Conservation (phyloP, 139 green algal species). For the Gonium pectorale region DNA sequence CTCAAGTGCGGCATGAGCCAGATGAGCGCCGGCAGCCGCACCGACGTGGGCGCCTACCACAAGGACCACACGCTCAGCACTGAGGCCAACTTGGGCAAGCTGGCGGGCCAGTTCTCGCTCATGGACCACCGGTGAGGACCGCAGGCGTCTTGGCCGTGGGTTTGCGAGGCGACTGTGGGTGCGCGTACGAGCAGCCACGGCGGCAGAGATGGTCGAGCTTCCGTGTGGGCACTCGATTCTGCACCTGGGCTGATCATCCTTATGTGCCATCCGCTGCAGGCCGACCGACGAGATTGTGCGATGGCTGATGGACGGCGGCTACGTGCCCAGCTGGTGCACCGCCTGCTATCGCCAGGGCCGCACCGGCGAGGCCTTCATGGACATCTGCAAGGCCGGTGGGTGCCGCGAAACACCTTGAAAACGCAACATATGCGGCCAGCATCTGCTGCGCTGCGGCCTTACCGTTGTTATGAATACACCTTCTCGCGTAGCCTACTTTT, state of each 20-base stretch:
- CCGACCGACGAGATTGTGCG: constrained; percentile 65
- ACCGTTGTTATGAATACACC: too few relatives aligned
- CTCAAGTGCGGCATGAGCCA: constrained; percentile 69
- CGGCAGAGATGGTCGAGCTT: too few relatives aligned
- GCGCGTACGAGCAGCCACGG: too few relatives aligned
- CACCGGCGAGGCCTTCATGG: constrained; percentile 84
- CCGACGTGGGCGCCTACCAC: constrained; percentile 81
- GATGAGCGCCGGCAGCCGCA: constrained; percentile 75
- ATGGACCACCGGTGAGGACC: constrained; percentile 61
- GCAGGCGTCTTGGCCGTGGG: too few relatives aligned
- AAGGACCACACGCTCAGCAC: constrained; percentile 49
- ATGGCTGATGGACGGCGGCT: constrained; percentile 75
- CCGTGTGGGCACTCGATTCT: too few relatives aligned
- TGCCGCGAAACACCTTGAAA: too few relatives aligned
- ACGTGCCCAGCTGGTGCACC: constrained; percentile 82
- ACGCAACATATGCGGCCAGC: too few relatives aligned
- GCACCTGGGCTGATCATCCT: too few relatives aligned
- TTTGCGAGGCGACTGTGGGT: too few relatives aligned
- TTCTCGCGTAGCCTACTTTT: too few relatives aligned
- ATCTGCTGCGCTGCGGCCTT: too few relatives aligned
- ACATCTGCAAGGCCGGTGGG: constrained; percentile 76
- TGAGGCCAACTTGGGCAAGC: constrained; percentile 64
- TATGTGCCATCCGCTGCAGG: too few relatives aligned
- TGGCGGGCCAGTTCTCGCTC: constrained; percentile 76
- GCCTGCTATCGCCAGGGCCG: constrained; percentile 83